These are phyloP conservation scores for Actinomortierella wolfii DNA, from an alignment of 371 early-diverging fungal genomes.

Conservation along the genomic window DNA sequence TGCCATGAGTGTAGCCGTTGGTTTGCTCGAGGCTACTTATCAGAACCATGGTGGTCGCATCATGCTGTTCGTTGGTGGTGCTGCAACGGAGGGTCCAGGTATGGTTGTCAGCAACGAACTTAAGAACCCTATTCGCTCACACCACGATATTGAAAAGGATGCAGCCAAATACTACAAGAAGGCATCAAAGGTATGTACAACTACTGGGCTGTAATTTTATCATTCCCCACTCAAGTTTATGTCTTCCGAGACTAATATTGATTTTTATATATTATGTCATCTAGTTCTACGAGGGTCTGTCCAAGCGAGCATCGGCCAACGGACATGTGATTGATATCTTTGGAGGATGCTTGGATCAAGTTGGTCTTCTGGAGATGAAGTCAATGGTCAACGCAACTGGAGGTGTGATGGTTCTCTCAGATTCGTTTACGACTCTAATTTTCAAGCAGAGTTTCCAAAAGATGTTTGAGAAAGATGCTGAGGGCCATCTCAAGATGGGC, in stretches of 20 bases:
- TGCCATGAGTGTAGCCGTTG: slow-evolving; percentile 96
- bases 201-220: too few species aligned
- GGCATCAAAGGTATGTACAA: slow-evolving; percentile 71
- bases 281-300: slow-evolving; percentile 92
- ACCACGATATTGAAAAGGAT: slow-evolving; percentile 97
- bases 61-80: slow-evolving; percentile 98
- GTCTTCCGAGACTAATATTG: neutral
- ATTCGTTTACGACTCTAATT: slow-evolving; percentile 94
- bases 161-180: slow-evolving; percentile 91
- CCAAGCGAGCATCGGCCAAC: slow-evolving; percentile 85
- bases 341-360: slow-evolving; percentile 93
- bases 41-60: slow-evolving; percentile 95
- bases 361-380: slow-evolving; percentile 98
- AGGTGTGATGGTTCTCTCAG: slow-evolving; percentile 96
- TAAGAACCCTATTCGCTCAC: slow-evolving; percentile 95
- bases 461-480: slow-evolving; percentile 88
- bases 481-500: slow-evolving; percentile 91
- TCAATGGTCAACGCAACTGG: slow-evolving; percentile 91
- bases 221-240: too few species aligned
- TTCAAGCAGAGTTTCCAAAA: slow-evolving; percentile 97
- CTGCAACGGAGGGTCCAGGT: slow-evolving; percentile 99
- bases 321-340: slow-evolving; percentile 92
- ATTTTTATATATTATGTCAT: neutral
- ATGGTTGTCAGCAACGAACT: slow-evolving; percentile 93
- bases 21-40: slow-evolving; percentile 92